These are phyloP conservation scores for Colletotrichum gloeosporioides DNA, from an alignment of 2,329 filamentous ascomycete species.

Conservation along the genomic window DNA sequence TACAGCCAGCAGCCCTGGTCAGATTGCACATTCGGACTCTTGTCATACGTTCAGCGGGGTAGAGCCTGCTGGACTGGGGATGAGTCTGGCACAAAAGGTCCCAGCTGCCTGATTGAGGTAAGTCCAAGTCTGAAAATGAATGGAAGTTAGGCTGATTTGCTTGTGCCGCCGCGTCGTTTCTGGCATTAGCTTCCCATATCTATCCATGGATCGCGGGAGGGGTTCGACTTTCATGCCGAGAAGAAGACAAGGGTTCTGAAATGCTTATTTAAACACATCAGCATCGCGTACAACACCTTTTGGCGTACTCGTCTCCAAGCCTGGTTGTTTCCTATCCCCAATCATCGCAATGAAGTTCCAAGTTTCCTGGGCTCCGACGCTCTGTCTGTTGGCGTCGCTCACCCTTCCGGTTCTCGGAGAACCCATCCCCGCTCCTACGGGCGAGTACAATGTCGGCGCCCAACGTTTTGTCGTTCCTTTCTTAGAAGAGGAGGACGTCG, in stretches of 20 bases:
- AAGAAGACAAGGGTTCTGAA: background rate
- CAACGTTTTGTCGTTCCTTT: slow-evolving; percentile 6
- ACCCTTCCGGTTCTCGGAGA: background rate
- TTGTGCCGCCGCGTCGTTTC: background rate
- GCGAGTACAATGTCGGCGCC: slow-evolving; percentile 19
- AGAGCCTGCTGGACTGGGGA: background rate
- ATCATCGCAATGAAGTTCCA: background rate
- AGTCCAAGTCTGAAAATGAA: background rate
- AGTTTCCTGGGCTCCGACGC: fast-evolving
- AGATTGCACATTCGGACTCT: background rate
- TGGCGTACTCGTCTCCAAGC: fast-evolving
- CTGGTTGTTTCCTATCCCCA: fast-evolving
- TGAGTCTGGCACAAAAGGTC: background rate
- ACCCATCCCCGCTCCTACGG: background rate
- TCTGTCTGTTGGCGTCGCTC: background rate
- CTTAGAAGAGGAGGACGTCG: background rate
- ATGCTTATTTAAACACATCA: background rate
- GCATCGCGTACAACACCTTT: fast-evolving
- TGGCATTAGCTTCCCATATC: background rate
- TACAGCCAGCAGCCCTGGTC: background rate
- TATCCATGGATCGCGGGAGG: background rate
- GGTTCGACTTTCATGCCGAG: background rate
- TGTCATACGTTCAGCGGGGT: background rate
- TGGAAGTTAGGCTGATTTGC: background rate
- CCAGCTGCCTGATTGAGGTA: background rate